Evolutionary conservation across 2,329 filamentous ascomycete species (phyloP), one percentile per base, ranked within the genome.

Genomic region (Microdochium trichocladiopsis): DNA sequence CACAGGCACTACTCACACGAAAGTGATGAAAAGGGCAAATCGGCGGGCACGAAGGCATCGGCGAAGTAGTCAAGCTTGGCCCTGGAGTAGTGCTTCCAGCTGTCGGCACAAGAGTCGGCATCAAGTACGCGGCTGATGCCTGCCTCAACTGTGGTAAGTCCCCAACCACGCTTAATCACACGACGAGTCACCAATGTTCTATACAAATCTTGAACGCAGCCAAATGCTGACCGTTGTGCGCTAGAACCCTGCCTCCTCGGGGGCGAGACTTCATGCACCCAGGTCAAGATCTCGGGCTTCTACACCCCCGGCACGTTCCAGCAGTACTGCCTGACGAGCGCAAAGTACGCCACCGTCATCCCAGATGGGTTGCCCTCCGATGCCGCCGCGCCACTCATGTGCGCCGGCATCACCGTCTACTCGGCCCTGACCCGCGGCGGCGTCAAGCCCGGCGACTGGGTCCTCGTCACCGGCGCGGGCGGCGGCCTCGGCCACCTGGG

Each of bases 391-490:
- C 83, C 84, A 2, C 79, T 88, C 75, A 72, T 88, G 47, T 88
- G 85, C 60, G 85, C 77, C 21, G 85, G 86, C 10, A 74, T 87
- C 33, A 88, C 84, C 0, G 72, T 83, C 9, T 88, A 76, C 61
- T 72, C 72, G 8, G 84, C 84, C 1, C 62, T 88, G 52, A 72
- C 21, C 21, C 43, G 43, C 18, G 43, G 21, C 21, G 43, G 43
- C 4, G 9, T 25, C 9, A 25, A 25, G 43, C 55, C 57, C 8
- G 62, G 63, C 3, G 55, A 64, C 28, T 63, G 59, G 60, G 54
- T 64, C 2, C 57, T 58, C 3, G 52, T 69, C n/a, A 55, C 57
- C 2, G 66, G 64, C n/a, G 65, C 56, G 2, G 65, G 65, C 2
- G 65, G 66, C 23, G 66, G 66, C 1, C 47, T 66, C 3, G 63